A percentile compares a stretch with the other conserved stretches of the same genome.
These are phyloP conservation scores for Chlorella sp. DNA, from an alignment of 139 green algal genomes.

Conservation along the genomic window DNA sequence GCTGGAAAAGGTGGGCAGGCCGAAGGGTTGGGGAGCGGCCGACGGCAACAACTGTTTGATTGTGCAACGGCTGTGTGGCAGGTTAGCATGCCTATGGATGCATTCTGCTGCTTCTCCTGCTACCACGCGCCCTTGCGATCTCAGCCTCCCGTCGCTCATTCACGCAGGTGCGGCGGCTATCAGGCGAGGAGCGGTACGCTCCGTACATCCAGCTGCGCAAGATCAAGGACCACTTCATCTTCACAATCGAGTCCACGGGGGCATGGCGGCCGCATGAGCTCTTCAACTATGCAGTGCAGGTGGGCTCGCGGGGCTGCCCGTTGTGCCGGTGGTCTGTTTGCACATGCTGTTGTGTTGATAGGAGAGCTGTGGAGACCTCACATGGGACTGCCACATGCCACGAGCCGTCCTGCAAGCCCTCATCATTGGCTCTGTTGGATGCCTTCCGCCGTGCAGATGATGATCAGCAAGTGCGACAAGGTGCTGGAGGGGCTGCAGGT, in stretches of 20 bases:
- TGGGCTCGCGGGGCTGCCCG: constrained; percentile 1
- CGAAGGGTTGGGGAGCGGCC: background rate
- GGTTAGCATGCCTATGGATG: too few relatives aligned
- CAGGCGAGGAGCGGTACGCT: constrained; percentile 26
- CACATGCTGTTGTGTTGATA: too few relatives aligned
- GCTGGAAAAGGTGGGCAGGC: constrained; percentile 66
- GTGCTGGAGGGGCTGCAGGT: constrained; percentile 68
- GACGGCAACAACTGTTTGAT: background rate
- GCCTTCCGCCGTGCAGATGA: constrained; percentile 39
- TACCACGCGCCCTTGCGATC: too few relatives aligned
- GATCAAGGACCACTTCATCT: constrained; percentile 97
- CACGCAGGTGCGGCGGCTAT: constrained; percentile 50
- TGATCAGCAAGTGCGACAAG: constrained; percentile 79
- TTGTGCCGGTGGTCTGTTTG: background rate
- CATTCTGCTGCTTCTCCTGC: background rate
- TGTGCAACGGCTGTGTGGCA: too few relatives aligned
- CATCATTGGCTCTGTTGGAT: background rate
- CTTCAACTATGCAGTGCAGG: constrained; percentile 73
- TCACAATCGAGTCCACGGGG: constrained; percentile 94
- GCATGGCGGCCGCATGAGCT: constrained; percentile 76
- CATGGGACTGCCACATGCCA: too few relatives aligned
- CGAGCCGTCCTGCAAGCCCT: too few relatives aligned
- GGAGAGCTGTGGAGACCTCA: too few relatives aligned
- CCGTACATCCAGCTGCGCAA: constrained; percentile 78
- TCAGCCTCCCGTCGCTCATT: too few relatives aligned